Percentiles rank a stretch among this genome's conserved stretches.
phyloP scores from a whole-genome alignment of 768 basidiomycete species.

The Lentinula lateritia region DNA sequence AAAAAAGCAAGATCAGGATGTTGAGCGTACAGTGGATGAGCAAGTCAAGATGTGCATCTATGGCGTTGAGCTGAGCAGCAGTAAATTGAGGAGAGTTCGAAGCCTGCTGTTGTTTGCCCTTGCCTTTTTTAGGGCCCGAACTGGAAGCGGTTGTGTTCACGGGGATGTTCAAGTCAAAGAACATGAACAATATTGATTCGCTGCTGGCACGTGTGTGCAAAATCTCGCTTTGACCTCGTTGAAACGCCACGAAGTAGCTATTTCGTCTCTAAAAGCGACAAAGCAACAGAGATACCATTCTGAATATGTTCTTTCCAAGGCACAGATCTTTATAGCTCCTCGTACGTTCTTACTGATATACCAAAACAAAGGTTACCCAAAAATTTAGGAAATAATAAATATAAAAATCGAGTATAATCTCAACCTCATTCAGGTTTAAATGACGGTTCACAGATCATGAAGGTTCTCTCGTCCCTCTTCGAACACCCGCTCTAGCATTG shows the following conservation, averaged over 20 bases:
- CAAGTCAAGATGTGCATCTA: slow-evolving; percentile 64
- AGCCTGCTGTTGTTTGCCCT: slow-evolving; percentile 43
- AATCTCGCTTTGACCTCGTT: no score
- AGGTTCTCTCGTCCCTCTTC: slow-evolving; percentile 37
- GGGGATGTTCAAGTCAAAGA: slow-evolving; percentile 65
- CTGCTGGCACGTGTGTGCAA: background rate
- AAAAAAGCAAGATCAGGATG: background rate
- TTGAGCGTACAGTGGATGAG: slow-evolving; percentile 62
- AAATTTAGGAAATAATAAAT: no score
- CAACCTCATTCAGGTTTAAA: no score
- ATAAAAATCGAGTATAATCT: no score
- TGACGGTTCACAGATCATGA: no score
- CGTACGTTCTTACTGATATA: no score
- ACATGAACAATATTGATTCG: slow-evolving; percentile 32
- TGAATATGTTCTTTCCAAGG: no score
- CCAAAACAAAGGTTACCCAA: no score
- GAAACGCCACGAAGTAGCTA: no score
- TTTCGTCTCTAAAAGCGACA: no score
- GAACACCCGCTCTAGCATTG: slow-evolving; percentile 49
- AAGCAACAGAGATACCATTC: no score
- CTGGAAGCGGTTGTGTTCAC: slow-evolving; percentile 27
- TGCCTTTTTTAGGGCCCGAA: slow-evolving; percentile 48
- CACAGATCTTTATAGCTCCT: no score
- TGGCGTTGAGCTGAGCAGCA: slow-evolving; percentile 47
- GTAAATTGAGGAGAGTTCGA: slow-evolving; percentile 33